These are phyloP conservation scores for Pythium oligandrum DNA, from an alignment of 352 stramenopile genomes.

Conservation along the genomic window DNA sequence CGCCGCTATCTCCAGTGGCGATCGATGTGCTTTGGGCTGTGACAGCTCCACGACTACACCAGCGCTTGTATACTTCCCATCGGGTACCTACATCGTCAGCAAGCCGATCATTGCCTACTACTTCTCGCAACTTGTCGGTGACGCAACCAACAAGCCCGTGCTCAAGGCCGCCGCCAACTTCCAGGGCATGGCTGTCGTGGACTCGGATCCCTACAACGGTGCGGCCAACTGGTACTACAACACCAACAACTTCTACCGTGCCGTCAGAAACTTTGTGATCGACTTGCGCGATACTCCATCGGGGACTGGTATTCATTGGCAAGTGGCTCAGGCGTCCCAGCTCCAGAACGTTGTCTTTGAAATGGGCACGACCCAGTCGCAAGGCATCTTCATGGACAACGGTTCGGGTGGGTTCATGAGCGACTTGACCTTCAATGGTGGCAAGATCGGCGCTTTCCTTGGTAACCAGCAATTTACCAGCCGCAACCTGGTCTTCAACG, in stretches of 20 bases:
- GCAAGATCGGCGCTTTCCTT: neutral
- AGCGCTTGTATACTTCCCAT: neutral
- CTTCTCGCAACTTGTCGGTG: neutral
- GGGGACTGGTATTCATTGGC: neutral
- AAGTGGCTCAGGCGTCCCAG: neutral
- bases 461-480: neutral
- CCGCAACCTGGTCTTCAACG: neutral
- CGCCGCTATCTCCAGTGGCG: neutral
- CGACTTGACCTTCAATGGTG: neutral
- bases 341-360: neutral
- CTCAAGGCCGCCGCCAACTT: neutral
- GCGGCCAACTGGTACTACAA: neutral
- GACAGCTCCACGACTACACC: slow-evolving; percentile 1
- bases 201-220: neutral
- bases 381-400: neutral
- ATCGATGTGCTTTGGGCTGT: neutral
- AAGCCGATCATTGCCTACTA: neutral
- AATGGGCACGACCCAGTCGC: neutral
- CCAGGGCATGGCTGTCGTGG: neutral
- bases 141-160: neutral
- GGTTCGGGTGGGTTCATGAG: neutral
- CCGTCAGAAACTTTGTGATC: neutral
- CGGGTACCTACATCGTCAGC: neutral
- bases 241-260: neutral
- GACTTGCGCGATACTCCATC: neutral